Base-by-base conservation (phyloP, 2,329 filamentous ascomycete species). In the Metarhizium sp. region DNA sequence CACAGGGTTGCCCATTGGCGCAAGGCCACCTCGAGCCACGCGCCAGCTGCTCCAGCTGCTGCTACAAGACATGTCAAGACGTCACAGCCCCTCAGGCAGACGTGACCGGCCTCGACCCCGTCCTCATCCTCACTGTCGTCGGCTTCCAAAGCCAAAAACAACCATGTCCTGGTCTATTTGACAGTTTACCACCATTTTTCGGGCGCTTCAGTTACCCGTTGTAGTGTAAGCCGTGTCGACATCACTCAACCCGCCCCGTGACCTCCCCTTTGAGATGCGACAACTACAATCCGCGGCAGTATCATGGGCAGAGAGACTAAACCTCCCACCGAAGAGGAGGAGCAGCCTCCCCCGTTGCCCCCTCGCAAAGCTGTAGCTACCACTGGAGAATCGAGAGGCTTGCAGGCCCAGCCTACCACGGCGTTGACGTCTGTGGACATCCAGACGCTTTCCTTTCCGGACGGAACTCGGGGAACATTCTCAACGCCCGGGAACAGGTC, bases 341-440 rank as follows among this genome's bases (percentile, higher is more conserved):
- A 76, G 55, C 72, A 70, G 20, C 78, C 76, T 54, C 80, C 80
- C 59, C 79, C 79, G 53, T 73, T 82, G 53, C 81, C 80, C n/a
- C 78, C 80, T 32, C 75, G 79, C 55, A 75, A 75, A 50, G 60
- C 68, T 25, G 70, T 69, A 30, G 71, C 65, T 53, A 59, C 66
- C 47, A 61, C 68, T 45, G 50, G 72, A 58, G 68, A 78, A 58
- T 10, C 72, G 49, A 61, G 70, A 70, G 59, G 71, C 69, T 65
- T 76, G 54, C 77, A 75, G 59, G 84, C 87, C 2, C 84, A 83
- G 57, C 84, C 92, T 50, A 96, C 92, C 3, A 96, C 91, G 1
- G 91, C 91, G 10, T 66, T 97, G 14, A 92, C 90, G 0, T 80
- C 90, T 16, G 79, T 91, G 59, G 91, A 92, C 61, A 86, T 92